Evolutionary conservation across 495 filamentous ascomycete genomes (phyloP).

Genomic region (Neurospora sp.): DNA sequence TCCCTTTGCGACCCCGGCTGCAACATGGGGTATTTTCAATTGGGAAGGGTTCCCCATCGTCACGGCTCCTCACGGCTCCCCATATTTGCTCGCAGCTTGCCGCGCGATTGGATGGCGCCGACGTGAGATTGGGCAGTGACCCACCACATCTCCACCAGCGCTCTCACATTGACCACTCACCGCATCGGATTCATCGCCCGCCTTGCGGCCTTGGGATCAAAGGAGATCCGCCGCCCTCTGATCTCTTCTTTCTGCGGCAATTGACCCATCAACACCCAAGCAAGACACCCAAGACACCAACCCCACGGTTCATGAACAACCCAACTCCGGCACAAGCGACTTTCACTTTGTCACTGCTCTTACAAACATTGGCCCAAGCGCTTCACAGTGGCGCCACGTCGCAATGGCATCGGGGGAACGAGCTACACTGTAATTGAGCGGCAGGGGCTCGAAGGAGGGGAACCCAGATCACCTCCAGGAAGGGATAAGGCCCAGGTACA

Average conservation of each 20-base stretch:
- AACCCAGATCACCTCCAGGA: background rate
- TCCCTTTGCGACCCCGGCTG: background rate
- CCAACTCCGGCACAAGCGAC: conserved; percentile 7
- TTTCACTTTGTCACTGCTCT: background rate
- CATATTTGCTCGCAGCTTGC: background rate
- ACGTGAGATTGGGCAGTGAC: background rate
- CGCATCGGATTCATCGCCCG: background rate
- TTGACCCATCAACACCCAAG: background rate
- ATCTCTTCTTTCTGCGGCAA: background rate
- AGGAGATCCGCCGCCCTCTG: background rate
- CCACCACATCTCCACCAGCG: background rate
- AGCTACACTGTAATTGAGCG: background rate
- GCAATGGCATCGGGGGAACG: conserved; percentile 32
- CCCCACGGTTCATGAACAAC: background rate
- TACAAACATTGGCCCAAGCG: conserved; percentile 25
- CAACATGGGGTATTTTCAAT: background rate
- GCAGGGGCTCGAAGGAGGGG: background rate
- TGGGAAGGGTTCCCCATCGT: background rate
- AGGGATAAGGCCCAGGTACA: background rate
- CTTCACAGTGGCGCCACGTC: conserved; percentile 43
- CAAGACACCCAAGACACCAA: background rate
- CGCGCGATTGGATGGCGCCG: background rate
- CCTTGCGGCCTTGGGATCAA: background rate
- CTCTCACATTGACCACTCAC: background rate
- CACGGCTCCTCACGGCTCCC: background rate